Conservation (phyloP, 2,329 filamentous ascomycete genomes). For the Fusarium ramigenum region DNA sequence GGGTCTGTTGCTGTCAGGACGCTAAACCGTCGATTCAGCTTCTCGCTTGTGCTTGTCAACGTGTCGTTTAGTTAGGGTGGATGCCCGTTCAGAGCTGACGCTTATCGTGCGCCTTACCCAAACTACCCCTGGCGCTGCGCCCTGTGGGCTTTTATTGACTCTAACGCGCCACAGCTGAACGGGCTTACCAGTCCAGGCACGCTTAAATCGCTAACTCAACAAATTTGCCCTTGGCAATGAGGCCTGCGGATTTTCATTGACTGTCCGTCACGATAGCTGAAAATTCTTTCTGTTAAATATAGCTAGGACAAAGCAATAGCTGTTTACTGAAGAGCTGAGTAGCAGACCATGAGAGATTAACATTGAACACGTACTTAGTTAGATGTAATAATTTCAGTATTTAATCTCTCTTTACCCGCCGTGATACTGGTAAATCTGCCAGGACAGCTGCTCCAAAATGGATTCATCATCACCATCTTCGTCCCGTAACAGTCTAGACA, state of each 20-base stretch:
- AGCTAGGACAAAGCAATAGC: not conserved
- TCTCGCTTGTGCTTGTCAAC: not conserved
- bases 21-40: not conserved
- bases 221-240: not conserved
- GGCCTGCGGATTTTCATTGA: not conserved
- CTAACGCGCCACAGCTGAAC: not conserved
- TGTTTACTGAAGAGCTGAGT: not conserved
- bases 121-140: not conserved
- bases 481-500: conserved; percentile 7
- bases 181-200: not conserved
- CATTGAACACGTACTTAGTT: not conserved
- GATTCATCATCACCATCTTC: not conserved
- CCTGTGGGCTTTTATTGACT: not conserved
- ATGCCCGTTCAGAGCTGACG: not conserved
- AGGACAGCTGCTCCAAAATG: conserved; percentile 5
- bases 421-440: not conserved
- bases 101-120: not conserved
- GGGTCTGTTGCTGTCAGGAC: not conserved
- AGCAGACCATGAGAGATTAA: not conserved
- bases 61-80: not conserved
- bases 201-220: not conserved
- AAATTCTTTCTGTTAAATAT: not conserved
- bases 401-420: not conserved
- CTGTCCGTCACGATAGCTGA: not conserved
- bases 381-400: not conserved